These are phyloP conservation scores for Candida buenavistaensis DNA, from an alignment of 1,139 yeast genomes.

Conservation along the genomic window DNA sequence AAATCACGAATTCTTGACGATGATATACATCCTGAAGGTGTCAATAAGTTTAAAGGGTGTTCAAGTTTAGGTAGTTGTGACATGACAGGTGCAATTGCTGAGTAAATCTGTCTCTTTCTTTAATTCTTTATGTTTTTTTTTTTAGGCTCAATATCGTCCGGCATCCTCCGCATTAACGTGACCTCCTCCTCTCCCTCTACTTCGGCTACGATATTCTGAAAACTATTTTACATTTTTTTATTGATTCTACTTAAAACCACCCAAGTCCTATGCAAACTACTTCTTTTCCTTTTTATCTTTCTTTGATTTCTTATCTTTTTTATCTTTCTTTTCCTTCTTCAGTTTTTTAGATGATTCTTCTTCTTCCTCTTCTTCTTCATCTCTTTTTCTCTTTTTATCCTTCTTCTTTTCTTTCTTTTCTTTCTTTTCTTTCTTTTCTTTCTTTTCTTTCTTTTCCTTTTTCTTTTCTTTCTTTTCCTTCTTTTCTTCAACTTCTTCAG, in stretches of 20 bases:
- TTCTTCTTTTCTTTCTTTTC: constrained; percentile 47
- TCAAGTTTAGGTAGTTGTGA: constrained; percentile 2
- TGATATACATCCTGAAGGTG: constrained; percentile 33
- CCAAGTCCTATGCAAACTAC: constrained; percentile 16
- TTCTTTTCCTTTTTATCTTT: constrained; percentile 41
- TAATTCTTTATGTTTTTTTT: too few relatives aligned
- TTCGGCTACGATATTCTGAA: too few relatives aligned
- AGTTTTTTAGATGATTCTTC: constrained; percentile 38
- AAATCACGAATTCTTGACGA: constrained; percentile 39
- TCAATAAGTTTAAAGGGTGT: constrained; percentile 18
- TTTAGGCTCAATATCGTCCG: too few relatives aligned
- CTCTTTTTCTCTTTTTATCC: constrained; percentile 24
- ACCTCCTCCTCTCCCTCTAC: too few relatives aligned
- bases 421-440: constrained; percentile 45
- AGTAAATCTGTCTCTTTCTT: too few relatives aligned
- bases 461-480: constrained; percentile 24
- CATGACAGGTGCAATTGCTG: too few relatives aligned
- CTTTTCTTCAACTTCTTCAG: constrained; percentile 36
- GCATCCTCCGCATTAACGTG: too few relatives aligned
- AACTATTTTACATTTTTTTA: too few relatives aligned
- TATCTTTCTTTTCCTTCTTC: constrained; percentile 47
- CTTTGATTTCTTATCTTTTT: constrained; percentile 43
- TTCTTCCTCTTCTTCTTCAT: constrained; percentile 25
- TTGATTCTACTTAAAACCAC: too few relatives aligned
- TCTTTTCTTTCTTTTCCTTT: constrained; percentile 22